Evolutionary conservation across 805 yeast genomes (phyloP), one percentile per base, ranked within the genome.

Genomic region (Lipomyces sp.): DNA sequence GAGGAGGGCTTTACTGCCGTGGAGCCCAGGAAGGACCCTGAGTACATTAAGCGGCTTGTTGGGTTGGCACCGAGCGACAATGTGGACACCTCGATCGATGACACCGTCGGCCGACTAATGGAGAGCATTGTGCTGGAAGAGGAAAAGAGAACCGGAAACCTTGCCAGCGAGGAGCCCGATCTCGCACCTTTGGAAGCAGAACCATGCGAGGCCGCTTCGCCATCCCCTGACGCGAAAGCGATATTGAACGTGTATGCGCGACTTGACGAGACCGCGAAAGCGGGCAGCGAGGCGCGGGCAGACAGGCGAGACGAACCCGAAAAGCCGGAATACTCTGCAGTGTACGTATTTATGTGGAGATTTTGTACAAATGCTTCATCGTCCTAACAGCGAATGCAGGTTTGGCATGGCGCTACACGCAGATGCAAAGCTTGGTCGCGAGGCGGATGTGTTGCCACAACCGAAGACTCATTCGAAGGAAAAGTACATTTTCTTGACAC

Each of bases 331-430:
- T 37, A 37, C 42, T 3, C 31, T n/a, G 42, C 33, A 10, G 29
- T 28, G 42, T 39, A 18, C 19, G 42, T 24, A 19, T 37, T 23
- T 10, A 11, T n/a, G 18, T 18, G 11, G 38, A 19, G 10, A 8
- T 18, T 18, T 19, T n/a, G 14, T 7, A 35, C 11, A 10, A 8
- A n/a, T 16, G n/a, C 18, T n/a, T 35, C 10, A 21, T 35, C 18
- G 21, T 35, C 14, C 38, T 19, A n/a, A n/a, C n/a, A n/a, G n/a
- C n/a, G n/a, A 14, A 21, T 22, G 28, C 41, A 35, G 49, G 39
- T 49, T 49, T 19, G 53, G 53, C 7, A 11, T 34, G 32, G 53
- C 53, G 10, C 39, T 49, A 39, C 53, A 49, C 18, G 47, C 42
- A 37, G 29, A 42, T 10, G 38, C 18, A n/a, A 47, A 41, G 29